Evolutionary conservation across 2,329 filamentous ascomycete species (phyloP).

Genomic region (Pyrenochaeta sp.): DNA sequence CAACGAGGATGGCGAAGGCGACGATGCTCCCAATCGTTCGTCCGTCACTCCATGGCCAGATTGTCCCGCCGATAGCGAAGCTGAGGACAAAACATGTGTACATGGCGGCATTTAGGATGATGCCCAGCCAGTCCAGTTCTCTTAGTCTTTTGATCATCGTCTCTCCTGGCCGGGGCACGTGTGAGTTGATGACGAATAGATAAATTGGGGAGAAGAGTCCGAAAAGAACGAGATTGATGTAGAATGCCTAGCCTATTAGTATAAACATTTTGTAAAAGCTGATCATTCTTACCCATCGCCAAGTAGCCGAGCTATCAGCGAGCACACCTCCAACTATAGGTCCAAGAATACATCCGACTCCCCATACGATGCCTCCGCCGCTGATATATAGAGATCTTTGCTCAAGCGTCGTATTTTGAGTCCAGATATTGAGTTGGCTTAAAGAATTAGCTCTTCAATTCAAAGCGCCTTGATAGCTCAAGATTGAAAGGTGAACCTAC

Average conservation of each 20-base stretch:
- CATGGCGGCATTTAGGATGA: conserved; percentile 55
- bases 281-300: conserved; percentile 36
- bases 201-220: conserved; percentile 51
- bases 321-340: conserved; percentile 47
- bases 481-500: conserved; percentile 31
- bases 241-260: conserved; percentile 50
- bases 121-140: conserved; percentile 48
- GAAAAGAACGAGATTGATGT: conserved; percentile 63
- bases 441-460: conserved; percentile 1
- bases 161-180: conserved; percentile 6
- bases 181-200: conserved; percentile 16
- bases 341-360: conserved; percentile 51
- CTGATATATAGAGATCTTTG: conserved; percentile 48
- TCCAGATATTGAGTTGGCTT: conserved; percentile 23
- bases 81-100: conserved; percentile 57
- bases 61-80: conserved; percentile 60
- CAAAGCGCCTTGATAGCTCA: not conserved
- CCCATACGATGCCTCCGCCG: conserved; percentile 49
- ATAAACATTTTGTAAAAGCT: not conserved
- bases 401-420: conserved; percentile 33
- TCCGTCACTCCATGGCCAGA: conserved; percentile 58
- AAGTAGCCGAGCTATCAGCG: conserved; percentile 28
- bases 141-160: conserved; percentile 1
- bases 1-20: conserved; percentile 53
- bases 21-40: conserved; percentile 58